A percentile compares a stretch with the other conserved stretches of the same genome.
Conservation (phyloP, 1,284 basidiomycete species). For the Ceratobasidium sp. region DNA sequence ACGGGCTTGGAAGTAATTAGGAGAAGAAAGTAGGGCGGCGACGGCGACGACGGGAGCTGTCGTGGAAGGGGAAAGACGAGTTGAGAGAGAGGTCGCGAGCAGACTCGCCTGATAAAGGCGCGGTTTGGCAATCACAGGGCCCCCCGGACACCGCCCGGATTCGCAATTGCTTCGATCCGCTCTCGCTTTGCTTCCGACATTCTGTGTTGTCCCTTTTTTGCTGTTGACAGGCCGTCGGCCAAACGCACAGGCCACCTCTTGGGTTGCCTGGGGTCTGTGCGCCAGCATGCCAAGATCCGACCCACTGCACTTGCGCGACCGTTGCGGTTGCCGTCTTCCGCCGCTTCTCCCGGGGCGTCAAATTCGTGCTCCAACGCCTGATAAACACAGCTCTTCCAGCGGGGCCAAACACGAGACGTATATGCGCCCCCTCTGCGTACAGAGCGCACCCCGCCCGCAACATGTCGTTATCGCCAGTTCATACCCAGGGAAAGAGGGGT, state of each 20-base stretch:
- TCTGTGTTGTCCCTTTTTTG: background rate
- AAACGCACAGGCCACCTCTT: slow-evolving; percentile 12
- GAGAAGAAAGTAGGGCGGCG: slow-evolving; percentile 9
- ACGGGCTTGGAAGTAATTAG: slow-evolving; percentile 22
- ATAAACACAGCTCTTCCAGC: background rate
- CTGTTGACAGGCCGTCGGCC: background rate
- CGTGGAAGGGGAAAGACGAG: slow-evolving; percentile 37
- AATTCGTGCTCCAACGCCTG: slow-evolving; percentile 6
- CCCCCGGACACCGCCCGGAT: slow-evolving; percentile 34
- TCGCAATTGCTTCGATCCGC: slow-evolving; percentile 37
- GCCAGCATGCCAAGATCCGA: slow-evolving; percentile 2
- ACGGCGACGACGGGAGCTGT: background rate
- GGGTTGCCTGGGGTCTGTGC: slow-evolving; percentile 1
- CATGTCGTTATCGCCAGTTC: slow-evolving; percentile 20
- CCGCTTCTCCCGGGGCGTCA: background rate
- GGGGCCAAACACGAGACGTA: background rate
- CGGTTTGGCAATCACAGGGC: slow-evolving; percentile 34
- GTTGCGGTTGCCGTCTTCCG: background rate
- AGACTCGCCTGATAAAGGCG: slow-evolving; percentile 43
- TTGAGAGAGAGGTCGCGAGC: slow-evolving; percentile 11
- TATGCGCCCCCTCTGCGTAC: slow-evolving; percentile 19
- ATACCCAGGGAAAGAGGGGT: slow-evolving; percentile 11
- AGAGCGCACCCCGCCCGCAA: background rate
- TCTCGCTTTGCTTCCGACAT: slow-evolving; percentile 36
- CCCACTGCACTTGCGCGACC: background rate